These are phyloP conservation scores for Entelexis sorbosivorans DNA, from an alignment of 1,139 yeast species.

Conservation along the genomic window DNA sequence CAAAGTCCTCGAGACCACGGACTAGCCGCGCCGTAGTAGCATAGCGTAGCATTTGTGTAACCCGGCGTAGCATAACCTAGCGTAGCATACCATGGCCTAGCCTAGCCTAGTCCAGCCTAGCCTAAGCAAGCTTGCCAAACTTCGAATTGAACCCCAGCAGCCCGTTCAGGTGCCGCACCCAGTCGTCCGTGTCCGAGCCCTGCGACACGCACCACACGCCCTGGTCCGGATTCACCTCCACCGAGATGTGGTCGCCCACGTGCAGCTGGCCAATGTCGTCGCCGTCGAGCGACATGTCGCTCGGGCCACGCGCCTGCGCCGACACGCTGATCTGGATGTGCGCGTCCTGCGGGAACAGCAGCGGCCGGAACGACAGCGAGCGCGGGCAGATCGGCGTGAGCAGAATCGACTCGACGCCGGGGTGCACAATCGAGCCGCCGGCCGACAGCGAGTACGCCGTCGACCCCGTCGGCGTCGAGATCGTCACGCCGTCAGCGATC, in stretches of 20 bases:
- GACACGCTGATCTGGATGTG: slow-evolving; percentile 54
- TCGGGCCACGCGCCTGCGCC: slow-evolving; percentile 30
- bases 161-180: slow-evolving; percentile 84
- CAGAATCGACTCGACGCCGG: slow-evolving; percentile 69
- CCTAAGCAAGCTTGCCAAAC: slow-evolving; percentile 36
- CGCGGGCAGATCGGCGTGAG: slow-evolving; percentile 92
- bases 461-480: slow-evolving; percentile 89
- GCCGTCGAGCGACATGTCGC: slow-evolving; percentile 62
- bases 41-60: no score
- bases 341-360: slow-evolving; percentile 63
- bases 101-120: no score
- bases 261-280: slow-evolving; percentile 55
- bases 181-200: slow-evolving; percentile 54
- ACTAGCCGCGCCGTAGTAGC: background rate
- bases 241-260: slow-evolving; percentile 71
- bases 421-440: slow-evolving; percentile 90
- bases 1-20: slow-evolving; percentile 10
- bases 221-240: slow-evolving; percentile 27
- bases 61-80: no score
- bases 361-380: slow-evolving; percentile 75
- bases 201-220: slow-evolving; percentile 77
- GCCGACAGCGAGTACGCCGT: slow-evolving; percentile 85
- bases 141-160: slow-evolving; percentile 79
- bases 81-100: no score
- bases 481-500: slow-evolving; percentile 78